Evolutionary conservation across 1,139 yeast species (phyloP).

Genomic region (Suhomyces terraborum): DNA sequence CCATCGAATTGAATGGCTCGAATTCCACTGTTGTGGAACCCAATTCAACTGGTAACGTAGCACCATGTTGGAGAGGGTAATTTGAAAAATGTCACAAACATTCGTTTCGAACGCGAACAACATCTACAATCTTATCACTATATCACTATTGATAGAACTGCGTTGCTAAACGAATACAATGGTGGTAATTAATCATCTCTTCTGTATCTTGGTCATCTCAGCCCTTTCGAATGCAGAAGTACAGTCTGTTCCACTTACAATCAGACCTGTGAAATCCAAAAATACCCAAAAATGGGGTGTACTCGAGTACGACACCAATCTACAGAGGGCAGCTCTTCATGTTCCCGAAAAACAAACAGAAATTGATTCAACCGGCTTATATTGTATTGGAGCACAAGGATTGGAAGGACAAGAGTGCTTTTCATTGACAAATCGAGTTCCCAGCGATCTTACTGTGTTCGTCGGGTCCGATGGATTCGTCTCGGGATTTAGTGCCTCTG

Average conservation of each 20-base stretch:
- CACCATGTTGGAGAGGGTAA: background rate
- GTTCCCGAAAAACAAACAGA: background rate
- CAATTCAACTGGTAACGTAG: background rate
- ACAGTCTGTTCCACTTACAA: conserved; percentile 11
- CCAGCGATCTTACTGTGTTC: conserved; percentile 3
- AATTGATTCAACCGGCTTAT: conserved; percentile 15
- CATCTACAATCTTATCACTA: too few species aligned
- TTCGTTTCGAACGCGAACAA: conserved; percentile 2
- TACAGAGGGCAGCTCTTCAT: conserved; percentile 3
- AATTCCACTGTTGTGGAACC: background rate
- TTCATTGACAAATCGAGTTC: conserved; percentile 20
- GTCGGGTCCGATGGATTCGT: conserved; percentile 3
- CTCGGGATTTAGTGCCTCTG: conserved; percentile 6
- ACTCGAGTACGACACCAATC: conserved; percentile 10
- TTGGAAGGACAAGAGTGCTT: conserved; percentile 36
- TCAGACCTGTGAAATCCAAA: conserved; percentile 13
- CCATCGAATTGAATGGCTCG: background rate
- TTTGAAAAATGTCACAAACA: conserved; percentile 1
- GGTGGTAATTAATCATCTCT: conserved; percentile 7
- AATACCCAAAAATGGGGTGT: background rate
- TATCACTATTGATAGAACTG: too few species aligned
- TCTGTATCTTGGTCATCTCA: conserved; percentile 5
- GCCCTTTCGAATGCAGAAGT: conserved; percentile 13
- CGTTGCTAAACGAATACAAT: background rate
- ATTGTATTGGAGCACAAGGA: conserved; percentile 38